Evolutionary conservation across 768 basidiomycete species (phyloP).

Genomic region (Neoboletus subvelutipes): DNA sequence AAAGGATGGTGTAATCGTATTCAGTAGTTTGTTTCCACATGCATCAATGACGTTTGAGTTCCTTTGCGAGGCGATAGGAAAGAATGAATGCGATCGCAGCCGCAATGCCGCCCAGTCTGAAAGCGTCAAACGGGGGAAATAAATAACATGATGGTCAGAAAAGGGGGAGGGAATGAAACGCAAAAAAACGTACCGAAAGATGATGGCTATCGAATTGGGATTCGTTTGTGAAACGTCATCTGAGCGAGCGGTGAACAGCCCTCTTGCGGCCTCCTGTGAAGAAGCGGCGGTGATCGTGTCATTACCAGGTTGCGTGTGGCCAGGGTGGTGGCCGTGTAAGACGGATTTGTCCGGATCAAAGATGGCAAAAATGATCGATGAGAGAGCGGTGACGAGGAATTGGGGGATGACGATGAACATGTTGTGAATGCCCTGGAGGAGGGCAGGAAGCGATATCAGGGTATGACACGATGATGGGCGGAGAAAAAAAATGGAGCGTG

Average conservation of each 20-base stretch:
- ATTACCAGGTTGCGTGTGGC: conserved; percentile 10
- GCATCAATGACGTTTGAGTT: conserved; percentile 39
- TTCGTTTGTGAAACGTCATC: conserved; percentile 16
- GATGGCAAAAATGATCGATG: conserved; percentile 83
- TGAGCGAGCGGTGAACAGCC: conserved; percentile 10
- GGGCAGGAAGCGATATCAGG: neutral
- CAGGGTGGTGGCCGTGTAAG: conserved; percentile 35
- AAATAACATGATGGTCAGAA: neutral
- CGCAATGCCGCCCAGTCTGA: conserved; percentile 57
- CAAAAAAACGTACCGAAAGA: conserved; percentile 58
- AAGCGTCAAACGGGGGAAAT: neutral
- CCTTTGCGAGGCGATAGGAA: conserved; percentile 52
- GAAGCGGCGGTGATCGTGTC: conserved; percentile 1
- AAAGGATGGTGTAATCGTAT: neutral
- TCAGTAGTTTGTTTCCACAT: neutral
- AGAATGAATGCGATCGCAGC: conserved; percentile 56
- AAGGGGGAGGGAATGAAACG: neutral
- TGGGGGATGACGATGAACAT: conserved; percentile 93
- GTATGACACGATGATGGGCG: neutral
- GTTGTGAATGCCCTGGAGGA: conserved; percentile 85
- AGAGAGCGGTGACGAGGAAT: conserved; percentile 85
- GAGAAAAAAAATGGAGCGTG: neutral
- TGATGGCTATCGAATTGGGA: conserved; percentile 74
- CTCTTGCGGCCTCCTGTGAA: conserved; percentile 5
- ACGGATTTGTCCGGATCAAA: conserved; percentile 64